Base-by-base conservation (phyloP, 2,329 filamentous ascomycete species). In the Lojkania enalia region DNA sequence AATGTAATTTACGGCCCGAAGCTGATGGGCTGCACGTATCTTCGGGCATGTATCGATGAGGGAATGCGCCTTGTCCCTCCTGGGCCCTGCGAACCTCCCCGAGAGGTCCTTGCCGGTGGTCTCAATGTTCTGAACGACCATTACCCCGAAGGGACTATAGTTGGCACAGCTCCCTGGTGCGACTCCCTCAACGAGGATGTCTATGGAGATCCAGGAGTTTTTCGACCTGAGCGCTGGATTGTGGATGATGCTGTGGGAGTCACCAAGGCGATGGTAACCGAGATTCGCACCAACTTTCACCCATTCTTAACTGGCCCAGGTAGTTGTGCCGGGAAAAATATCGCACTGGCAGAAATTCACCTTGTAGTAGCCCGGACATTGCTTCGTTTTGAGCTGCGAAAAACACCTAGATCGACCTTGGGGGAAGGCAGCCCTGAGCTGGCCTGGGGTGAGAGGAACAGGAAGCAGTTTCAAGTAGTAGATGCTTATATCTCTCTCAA, bases 181-280 rank as follows among this genome's bases (percentile, higher is more conserved):
- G 43, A 54, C 37, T 44, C 48, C 21, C 52, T 51, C 32, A 55
- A 57, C 41, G 39, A 48, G 18, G 42, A 49, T 3, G 48, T 60
- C 39, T 61, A 48, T 23, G 52, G 54, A 2, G 39, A 51, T 19
- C 46, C 58, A 6, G 42, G 44, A 13, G 20, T 44, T 1, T 63
- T 54, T 23, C 44, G 48, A 1, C 58, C 59, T 2, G 49, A 54
- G 37, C 53, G 59, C 20, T 63, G 58, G 58, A 51, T 61, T 12
- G 18, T 21, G 9, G 37, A 44, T 36, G 25, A 29, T n/a, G 12
- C 25, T 20, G 14, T 11, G 42, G 20, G 11, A 12, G 23, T 20
- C 7, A 39, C 42, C 4, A 29, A 21, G 42, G 40, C 39, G 33
- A 23, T 37, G 21, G 27, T 48, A 20, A 35, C 20, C 7, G 48